Evolutionary conservation across 2,329 filamentous ascomycete genomes (phyloP), one percentile per base, ranked within the genome.

Genomic region (Sporothrix globosa): DNA sequence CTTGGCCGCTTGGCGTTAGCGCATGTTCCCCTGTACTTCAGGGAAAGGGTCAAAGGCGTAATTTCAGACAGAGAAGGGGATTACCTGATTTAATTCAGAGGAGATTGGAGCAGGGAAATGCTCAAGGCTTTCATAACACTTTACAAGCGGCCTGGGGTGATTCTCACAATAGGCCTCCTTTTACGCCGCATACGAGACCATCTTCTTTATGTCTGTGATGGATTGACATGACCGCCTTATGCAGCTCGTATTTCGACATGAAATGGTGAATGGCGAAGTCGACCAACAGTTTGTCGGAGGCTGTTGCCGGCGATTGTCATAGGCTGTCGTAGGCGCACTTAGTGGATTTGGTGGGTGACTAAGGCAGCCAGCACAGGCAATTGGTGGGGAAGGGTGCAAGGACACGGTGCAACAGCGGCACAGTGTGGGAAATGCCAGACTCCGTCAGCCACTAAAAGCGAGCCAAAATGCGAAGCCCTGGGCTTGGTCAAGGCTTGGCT

Each of bases 231-330:
- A 66, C 46, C 65, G 65, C 65, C 27, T 67, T 50, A 56, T 41
- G 50, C 13, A 67, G 30, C 50, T 68, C 39, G 52, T 68, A 68
- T 68, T 68, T 56, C 66, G 65, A 67, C 48, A 56, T 67, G 27
- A 44, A 50, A 30, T n/a, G 24, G 61, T 50, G 39, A 27, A 58
- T 58, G 30, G 34, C 30, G 34, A 39, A 19, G 19, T 58, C 30
- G 17, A 9, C 54, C n/a, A 21, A 10, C 19, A 30, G 3, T 30
- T 30, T 30, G 27, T n/a, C 13, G 13, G 52, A 34, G 17, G 24
- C 54, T 58, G 54, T 58, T 17, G 24, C 11, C 19, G 14, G 52
- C 10, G n/a, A 21, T 24, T 53, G 9, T 6, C 10, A 30, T 30
- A n/a, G n/a, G 53, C 53, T 6, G 27, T 56, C 53, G 30, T 19